These are phyloP conservation scores for Pythium dissimile DNA, from an alignment of 352 stramenopile genomes.

Conservation along the genomic window DNA sequence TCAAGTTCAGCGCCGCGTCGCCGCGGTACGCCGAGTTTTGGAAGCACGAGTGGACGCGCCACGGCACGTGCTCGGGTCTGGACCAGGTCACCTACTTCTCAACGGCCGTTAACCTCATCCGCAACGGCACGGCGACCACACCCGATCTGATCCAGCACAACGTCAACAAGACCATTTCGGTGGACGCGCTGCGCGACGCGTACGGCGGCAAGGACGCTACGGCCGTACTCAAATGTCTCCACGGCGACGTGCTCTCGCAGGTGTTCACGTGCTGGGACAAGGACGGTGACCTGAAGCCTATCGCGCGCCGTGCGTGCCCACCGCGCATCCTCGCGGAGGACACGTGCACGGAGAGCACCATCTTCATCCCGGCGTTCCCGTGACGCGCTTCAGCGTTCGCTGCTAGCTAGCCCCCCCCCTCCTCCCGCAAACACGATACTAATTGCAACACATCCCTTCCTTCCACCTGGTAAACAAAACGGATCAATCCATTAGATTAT, in stretches of 20 bases:
- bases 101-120: constrained; percentile 72
- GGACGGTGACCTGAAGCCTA: constrained; percentile 48
- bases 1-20: constrained; percentile 59
- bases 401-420: too few relatives aligned
- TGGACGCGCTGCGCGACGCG: constrained; percentile 37
- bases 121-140: constrained; percentile 65
- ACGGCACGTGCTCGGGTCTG: constrained; percentile 91
- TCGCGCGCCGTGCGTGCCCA: constrained; percentile 48
- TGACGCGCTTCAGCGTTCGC: too few relatives aligned
- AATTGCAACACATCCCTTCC: too few relatives aligned
- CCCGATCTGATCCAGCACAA: constrained; percentile 57
- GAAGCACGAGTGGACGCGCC: constrained; percentile 92
- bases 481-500: too few relatives aligned
- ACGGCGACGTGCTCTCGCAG: constrained; percentile 52
- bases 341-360: constrained; percentile 45
- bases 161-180: constrained; percentile 48
- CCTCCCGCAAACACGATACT: too few relatives aligned
- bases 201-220: constrained; percentile 14
- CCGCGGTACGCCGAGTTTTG: constrained; percentile 84
- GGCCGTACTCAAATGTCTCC: constrained; percentile 42
- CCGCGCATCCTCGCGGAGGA: constrained; percentile 67
- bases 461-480: too few relatives aligned
- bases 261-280: constrained; percentile 84
- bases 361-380: constrained; percentile 60
- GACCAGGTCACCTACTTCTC: constrained; percentile 84